Percentiles rank a stretch among this genome's conserved stretches.
Evolutionary conservation across 2,329 filamentous ascomycete species (phyloP).

Genomic region (Neopestalotiopsis sp.): DNA sequence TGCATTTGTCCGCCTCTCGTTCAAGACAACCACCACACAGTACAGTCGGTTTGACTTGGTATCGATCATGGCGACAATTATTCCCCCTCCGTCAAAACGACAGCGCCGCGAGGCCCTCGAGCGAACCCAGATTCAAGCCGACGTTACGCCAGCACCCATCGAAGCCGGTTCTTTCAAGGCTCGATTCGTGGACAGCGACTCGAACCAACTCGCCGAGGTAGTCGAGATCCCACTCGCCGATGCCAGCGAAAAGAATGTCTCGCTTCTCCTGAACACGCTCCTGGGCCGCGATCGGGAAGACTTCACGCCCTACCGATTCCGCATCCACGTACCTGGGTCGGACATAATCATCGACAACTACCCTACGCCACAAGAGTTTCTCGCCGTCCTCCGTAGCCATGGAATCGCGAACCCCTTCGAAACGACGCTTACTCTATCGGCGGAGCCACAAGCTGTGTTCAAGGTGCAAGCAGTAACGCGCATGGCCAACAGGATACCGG

Average conservation of each 20-base stretch:
- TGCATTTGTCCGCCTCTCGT: background rate
- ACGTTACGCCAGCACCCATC: slow-evolving; percentile 70
- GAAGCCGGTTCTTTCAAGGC: slow-evolving; percentile 80
- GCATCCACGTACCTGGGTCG: slow-evolving; percentile 60
- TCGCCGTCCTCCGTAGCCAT: slow-evolving; percentile 58
- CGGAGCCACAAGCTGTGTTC: slow-evolving; percentile 89
- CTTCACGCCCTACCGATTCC: slow-evolving; percentile 65
- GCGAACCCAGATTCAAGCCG: slow-evolving; percentile 74
- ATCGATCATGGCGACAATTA: slow-evolving; percentile 73
- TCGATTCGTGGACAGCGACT: slow-evolving; percentile 83
- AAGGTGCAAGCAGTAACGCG: slow-evolving; percentile 89
- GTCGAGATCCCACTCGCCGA: slow-evolving; percentile 80
- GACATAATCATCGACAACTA: slow-evolving; percentile 61
- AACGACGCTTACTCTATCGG: slow-evolving; percentile 58
- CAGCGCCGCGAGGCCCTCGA: slow-evolving; percentile 79
- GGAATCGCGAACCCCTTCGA: slow-evolving; percentile 64
- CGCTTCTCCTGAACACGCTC: slow-evolving; percentile 83
- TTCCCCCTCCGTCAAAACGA: slow-evolving; percentile 86
- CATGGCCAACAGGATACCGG: slow-evolving; percentile 85
- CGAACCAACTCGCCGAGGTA: slow-evolving; percentile 73
- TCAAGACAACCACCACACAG: background rate
- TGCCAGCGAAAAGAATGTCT: slow-evolving; percentile 87
- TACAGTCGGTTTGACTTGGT: background rate
- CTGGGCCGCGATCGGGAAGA: slow-evolving; percentile 71
- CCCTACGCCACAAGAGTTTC: slow-evolving; percentile 53